A percentile compares a stretch with the other conserved stretches of the same genome.
phyloP scores from a whole-genome alignment of 345 rosid genomes.

The Ricinus communis region DNA sequence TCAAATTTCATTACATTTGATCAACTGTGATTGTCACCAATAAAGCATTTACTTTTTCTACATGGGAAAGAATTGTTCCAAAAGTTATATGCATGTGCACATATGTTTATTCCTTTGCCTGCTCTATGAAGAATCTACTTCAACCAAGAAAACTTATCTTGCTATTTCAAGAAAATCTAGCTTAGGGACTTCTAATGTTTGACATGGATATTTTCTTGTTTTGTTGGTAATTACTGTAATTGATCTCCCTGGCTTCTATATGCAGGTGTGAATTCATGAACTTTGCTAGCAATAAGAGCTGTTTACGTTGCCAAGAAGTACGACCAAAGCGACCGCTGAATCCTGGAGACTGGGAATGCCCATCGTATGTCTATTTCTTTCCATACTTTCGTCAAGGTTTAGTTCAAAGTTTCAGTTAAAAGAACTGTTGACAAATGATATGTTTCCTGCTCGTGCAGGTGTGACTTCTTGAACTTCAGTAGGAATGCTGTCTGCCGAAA shows the following conservation, averaged over 20 bases:
- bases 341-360: conserved; percentile 96
- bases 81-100: neutral
- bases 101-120: neutral
- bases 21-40: neutral
- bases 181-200: neutral
- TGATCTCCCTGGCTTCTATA: conserved; percentile 15
- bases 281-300: conserved; percentile 72
- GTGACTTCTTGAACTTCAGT: conserved; percentile 71
- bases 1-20: neutral
- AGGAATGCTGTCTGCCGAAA: conserved; percentile 61
- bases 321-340: conserved; percentile 62
- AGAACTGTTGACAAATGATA: conserved; percentile 1
- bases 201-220: neutral
- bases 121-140: neutral
- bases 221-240: neutral
- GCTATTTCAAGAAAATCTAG: too few species aligned
- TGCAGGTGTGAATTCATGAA: conserved; percentile 92
- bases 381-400: neutral
- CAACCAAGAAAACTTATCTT: neutral
- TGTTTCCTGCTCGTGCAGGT: conserved; percentile 42
- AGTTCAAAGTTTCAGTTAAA: neutral
- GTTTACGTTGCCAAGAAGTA: conserved; percentile 54
- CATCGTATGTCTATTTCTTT: conserved; percentile 53
- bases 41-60: neutral
- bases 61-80: neutral